These are phyloP conservation scores for Leishmania guyanensis DNA, from an alignment of 208 protist genomes.

Conservation along the genomic window DNA sequence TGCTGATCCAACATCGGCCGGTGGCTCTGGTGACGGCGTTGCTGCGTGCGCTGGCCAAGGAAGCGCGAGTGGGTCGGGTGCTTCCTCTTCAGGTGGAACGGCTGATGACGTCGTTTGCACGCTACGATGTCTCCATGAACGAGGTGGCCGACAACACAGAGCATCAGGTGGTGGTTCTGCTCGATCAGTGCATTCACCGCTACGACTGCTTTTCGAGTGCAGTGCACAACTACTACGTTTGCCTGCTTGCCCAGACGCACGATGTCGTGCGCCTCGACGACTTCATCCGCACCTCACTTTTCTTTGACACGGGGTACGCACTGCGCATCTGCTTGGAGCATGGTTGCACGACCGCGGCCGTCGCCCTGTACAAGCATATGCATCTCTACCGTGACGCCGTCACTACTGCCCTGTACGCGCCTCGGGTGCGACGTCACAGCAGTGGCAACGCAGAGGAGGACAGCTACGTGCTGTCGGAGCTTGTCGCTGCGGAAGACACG, in stretches of 20 bases:
- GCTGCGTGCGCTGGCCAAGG: conserved; percentile 48
- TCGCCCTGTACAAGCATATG: conserved; percentile 93
- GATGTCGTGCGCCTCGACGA: conserved; percentile 72
- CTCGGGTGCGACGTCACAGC: not conserved
- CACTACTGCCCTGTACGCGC: conserved; percentile 67
- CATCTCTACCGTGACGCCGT: conserved; percentile 96
- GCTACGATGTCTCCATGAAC: conserved; percentile 76
- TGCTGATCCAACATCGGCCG: conserved; percentile 89
- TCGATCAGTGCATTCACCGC: conserved; percentile 91
- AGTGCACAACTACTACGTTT: conserved; percentile 95
- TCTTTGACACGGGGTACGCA: conserved; percentile 92
- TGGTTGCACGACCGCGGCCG: conserved; percentile 66
- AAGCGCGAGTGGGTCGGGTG: conserved; percentile 49
- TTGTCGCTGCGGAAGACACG: conserved; percentile 65
- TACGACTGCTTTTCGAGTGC: conserved; percentile 77
- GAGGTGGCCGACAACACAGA: conserved; percentile 52
- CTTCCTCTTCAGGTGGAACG: conserved; percentile 68
- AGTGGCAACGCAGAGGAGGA: not conserved
- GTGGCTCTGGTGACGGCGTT: conserved; percentile 73
- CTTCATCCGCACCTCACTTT: conserved; percentile 79
- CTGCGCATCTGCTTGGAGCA: conserved; percentile 89
- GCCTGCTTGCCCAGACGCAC: conserved; percentile 81
- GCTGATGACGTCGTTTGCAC: conserved; percentile 93
- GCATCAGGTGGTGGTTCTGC: conserved; percentile 93
- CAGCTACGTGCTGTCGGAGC: conserved; percentile 51